phyloP scores from a whole-genome alignment of 2,329 filamentous ascomycete genomes.

The Colletotrichum endophyticum region DNA sequence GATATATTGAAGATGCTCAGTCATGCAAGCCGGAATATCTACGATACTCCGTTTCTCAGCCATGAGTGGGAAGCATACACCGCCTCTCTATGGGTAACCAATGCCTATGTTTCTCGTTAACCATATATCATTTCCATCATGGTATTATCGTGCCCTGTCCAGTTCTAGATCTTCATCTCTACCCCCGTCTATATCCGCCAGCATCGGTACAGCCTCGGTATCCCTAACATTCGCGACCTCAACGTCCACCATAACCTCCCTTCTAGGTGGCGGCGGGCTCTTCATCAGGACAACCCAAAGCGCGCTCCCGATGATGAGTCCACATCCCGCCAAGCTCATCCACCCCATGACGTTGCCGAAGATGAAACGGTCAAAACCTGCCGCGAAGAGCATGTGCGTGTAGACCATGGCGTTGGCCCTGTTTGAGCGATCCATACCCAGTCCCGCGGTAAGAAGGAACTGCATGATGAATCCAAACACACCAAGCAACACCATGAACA shows the following conservation, averaged over 20 bases:
- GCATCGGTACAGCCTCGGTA: conserved; percentile 45
- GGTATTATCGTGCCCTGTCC: neutral
- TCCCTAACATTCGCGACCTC: conserved; percentile 30
- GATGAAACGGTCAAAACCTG: conserved; percentile 55
- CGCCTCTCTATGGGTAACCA: neutral
- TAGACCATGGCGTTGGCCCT: conserved; percentile 63
- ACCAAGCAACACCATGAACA: conserved; percentile 70
- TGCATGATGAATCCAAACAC: conserved; percentile 83
- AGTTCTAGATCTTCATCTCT: conserved; percentile 26
- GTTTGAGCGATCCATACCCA: conserved; percentile 73
- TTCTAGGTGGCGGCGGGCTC: conserved; percentile 33
- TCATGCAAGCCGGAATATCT: neutral
- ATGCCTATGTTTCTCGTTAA: neutral
- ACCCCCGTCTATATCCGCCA: conserved; percentile 33
- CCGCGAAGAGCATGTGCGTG: conserved; percentile 62
- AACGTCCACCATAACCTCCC: conserved; percentile 36
- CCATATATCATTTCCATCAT: neutral
- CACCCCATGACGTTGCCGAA: conserved; percentile 57
- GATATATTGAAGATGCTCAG: neutral
- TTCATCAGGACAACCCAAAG: conserved; percentile 55
- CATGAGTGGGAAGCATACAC: neutral
- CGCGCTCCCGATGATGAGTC: conserved; percentile 58
- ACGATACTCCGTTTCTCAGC: neutral
- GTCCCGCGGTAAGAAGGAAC: conserved; percentile 79
- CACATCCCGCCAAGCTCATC: conserved; percentile 54